Evolutionary conservation across 2,329 filamentous ascomycete species (phyloP).

Genomic region (Pseudogymnoascus sp.): DNA sequence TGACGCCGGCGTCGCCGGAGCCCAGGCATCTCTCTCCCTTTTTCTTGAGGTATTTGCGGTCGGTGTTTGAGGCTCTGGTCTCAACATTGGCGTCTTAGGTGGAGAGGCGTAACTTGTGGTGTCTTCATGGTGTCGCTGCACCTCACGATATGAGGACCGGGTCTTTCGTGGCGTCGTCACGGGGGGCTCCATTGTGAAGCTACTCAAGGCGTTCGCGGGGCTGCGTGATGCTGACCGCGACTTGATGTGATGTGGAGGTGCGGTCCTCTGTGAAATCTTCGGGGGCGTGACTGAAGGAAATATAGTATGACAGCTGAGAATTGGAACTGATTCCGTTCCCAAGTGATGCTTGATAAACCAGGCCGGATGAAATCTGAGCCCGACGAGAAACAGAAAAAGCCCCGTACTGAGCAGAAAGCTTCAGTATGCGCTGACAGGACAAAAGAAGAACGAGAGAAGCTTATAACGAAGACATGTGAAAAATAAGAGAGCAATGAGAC

Average conservation of each 20-base stretch:
- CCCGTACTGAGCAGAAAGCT: too few species aligned
- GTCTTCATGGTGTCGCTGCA: not conserved
- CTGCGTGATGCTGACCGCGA: not conserved
- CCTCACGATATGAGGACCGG: not conserved
- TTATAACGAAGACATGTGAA: not conserved
- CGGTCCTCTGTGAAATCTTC: too few species aligned
- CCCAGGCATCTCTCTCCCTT: not conserved
- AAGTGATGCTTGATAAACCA: not conserved
- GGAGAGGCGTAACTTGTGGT: not conserved
- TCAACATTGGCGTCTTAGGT: not conserved
- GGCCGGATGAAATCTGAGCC: not conserved
- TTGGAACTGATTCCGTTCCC: not conserved
- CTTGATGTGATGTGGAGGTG: not conserved
- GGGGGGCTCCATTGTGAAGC: not conserved
- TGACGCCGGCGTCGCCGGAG: not conserved
- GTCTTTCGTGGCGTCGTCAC: not conserved
- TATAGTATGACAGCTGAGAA: not conserved
- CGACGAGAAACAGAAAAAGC: not conserved
- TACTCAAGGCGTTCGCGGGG: not conserved
- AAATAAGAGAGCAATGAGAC: not conserved
- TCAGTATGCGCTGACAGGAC: not conserved
- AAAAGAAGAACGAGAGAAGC: not conserved
- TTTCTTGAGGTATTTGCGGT: not conserved
- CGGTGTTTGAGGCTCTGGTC: not conserved
- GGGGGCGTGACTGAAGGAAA: not conserved